Percentiles rank a stretch among this genome's conserved stretches.
Evolutionary conservation across 345 rosid species (phyloP).

Genomic region (Bruguiera parviflora): DNA sequence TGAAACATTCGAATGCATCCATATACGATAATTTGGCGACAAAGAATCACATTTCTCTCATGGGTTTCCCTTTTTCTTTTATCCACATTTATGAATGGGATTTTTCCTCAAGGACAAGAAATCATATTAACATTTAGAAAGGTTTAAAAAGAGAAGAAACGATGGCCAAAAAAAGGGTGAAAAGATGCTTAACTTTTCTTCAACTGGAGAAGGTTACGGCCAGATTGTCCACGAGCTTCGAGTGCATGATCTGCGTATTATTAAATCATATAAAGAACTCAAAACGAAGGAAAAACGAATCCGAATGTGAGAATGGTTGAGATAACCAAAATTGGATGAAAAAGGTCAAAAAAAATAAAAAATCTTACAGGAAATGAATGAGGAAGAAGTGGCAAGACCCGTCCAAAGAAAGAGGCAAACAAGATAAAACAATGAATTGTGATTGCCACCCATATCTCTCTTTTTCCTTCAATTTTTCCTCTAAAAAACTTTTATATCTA

Average conservation of each 20-base stretch:
- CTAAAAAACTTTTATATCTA: neutral
- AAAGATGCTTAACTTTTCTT: slow-evolving; percentile 33
- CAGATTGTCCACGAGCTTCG: slow-evolving; percentile 28
- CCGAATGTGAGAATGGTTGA: neutral
- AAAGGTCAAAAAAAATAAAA: neutral
- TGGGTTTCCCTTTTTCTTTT: too few relatives aligned
- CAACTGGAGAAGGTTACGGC: slow-evolving; percentile 70
- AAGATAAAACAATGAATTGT: slow-evolving; percentile 17
- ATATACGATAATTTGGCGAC: too few relatives aligned
- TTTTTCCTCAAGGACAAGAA: too few relatives aligned
- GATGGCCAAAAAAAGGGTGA: neutral
- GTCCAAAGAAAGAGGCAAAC: slow-evolving; percentile 28
- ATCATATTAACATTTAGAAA: neutral
- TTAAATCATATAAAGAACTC: neutral
- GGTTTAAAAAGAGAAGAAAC: neutral
- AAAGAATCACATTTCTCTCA: neutral
- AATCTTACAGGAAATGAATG: slow-evolving; percentile 36
- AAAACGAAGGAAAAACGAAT: neutral
- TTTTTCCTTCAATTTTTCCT: neutral
- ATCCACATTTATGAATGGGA: too few relatives aligned
- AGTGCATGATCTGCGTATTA: slow-evolving; percentile 46
- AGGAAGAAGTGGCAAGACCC: slow-evolving; percentile 32
- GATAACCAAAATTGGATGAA: neutral
- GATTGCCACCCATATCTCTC: slow-evolving; percentile 4
- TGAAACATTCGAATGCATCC: too few relatives aligned